These are phyloP conservation scores for Aspergillus felis DNA, from an alignment of 2,329 filamentous ascomycete genomes.

Conservation along the genomic window DNA sequence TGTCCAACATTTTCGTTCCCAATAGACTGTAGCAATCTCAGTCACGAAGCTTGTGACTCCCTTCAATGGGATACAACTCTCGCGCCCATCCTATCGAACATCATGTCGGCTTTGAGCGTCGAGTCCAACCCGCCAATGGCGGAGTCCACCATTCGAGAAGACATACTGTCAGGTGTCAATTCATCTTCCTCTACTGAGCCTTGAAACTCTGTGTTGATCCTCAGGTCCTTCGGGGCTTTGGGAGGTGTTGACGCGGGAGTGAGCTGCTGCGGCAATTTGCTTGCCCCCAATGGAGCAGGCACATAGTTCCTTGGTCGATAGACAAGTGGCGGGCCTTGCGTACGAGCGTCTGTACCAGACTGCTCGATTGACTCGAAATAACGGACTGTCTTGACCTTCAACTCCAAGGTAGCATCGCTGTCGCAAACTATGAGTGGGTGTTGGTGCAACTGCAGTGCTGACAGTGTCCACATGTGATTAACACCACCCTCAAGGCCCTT, in stretches of 20 bases:
- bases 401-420: constrained; percentile 70
- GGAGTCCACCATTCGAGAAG: constrained; percentile 44
- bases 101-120: constrained; percentile 37
- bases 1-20: neutral
- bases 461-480: constrained; percentile 90
- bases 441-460: constrained; percentile 72
- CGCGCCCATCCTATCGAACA: constrained; percentile 43
- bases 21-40: neutral
- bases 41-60: neutral
- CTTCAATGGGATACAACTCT: constrained; percentile 28
- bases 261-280: constrained; percentile 21
- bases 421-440: constrained; percentile 81
- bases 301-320: constrained; percentile 37
- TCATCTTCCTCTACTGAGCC: constrained; percentile 39
- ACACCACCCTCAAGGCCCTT: constrained; percentile 76
- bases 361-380: constrained; percentile 71
- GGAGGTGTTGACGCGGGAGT: constrained; percentile 26
- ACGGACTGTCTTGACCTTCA: constrained; percentile 70
- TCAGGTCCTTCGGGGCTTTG: constrained; percentile 38
- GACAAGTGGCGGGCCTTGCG: constrained; percentile 41
- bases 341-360: constrained; percentile 50
- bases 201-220: constrained; percentile 43
- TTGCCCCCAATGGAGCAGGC: constrained; percentile 24
- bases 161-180: constrained; percentile 48
- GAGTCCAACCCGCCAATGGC: constrained; percentile 41